Conservation (phyloP, 2,329 filamentous ascomycete genomes). For the Aureobasidium sp. region DNA sequence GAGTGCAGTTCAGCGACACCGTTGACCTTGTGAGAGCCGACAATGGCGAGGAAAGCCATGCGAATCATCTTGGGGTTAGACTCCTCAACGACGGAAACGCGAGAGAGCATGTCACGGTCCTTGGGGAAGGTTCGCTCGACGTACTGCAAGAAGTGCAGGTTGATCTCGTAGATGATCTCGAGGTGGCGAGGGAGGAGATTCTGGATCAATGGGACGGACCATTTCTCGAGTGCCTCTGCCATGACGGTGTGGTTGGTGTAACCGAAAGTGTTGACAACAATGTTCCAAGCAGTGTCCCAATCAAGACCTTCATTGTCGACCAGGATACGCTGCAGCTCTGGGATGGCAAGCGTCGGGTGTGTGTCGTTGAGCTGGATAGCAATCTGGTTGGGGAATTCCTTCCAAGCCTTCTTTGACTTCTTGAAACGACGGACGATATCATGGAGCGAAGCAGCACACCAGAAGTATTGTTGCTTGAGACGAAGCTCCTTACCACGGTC, state of each 20-base stretch:
- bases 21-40: conserved; percentile 98
- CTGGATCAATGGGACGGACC: conserved; percentile 88
- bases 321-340: conserved; percentile 89
- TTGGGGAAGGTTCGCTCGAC: conserved; percentile 88
- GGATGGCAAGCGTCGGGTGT: conserved; percentile 90
- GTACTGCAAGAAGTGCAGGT: conserved; percentile 80
- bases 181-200: conserved; percentile 88
- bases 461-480: conserved; percentile 99
- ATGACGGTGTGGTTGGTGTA: conserved; percentile 99
- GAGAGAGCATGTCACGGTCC: conserved; percentile 72
- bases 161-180: conserved; percentile 98
- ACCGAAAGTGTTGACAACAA: conserved; percentile 61
- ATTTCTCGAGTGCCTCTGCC: conserved; percentile 95
- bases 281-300: conserved; percentile 88
- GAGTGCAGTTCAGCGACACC: conserved; percentile 96
- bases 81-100: conserved; percentile 97
- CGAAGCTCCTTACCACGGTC: conserved; percentile 94
- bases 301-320: conserved; percentile 82
- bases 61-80: conserved; percentile 95
- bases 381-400: conserved; percentile 85
- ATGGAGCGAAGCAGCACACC: conserved; percentile 92
- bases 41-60: conserved; percentile 91
- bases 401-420: conserved; percentile 88
- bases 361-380: conserved; percentile 98
- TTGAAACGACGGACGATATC: conserved; percentile 98